Evolutionary conservation across 2,329 filamentous ascomycete species (phyloP), one percentile per base, ranked within the genome.

Genomic region (Aspergillus ustus): DNA sequence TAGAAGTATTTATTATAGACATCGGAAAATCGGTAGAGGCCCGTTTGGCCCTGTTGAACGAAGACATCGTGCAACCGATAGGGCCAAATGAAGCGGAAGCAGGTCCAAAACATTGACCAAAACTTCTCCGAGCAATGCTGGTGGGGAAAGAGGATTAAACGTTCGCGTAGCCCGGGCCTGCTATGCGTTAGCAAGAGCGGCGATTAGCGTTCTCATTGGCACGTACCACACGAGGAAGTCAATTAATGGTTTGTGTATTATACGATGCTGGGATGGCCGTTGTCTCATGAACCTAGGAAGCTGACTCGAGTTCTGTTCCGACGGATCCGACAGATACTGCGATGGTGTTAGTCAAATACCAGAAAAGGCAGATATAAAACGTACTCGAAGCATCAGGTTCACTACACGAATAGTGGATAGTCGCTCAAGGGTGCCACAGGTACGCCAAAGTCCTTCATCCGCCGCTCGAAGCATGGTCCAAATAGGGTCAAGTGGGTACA

Each of bases 201-300:
- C 3, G 4, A 50, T 25, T 25, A 22, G 19, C 2, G 11, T n/a
- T 6, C 28, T 20, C 7, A 3, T 34, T 9, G 15, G 29, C 22
- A 57, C 56, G 43, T 40, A 64, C 63, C 60, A 64, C 22, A 64
- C 60, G 17, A 62, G 44, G 17, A 64, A 60, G 25, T 64, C 60
- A 34, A 64, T 60, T 22, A 64, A 51, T 3, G 63, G 60, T 19
- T 64, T 62, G 40, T 64, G 63, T 15, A 64, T 50, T 7, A 64
- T 59, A 11, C 57, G 56, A 13, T 46, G 43, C 22, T 64, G 63
- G 3, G 60, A 64, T 4, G 63, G 60, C 9, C 57, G 53, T 25
- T 60, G 60, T 22, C 60, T 49, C 62, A 62, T 64, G 11, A 60
- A 64, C 3, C 40, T 40, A 4, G 62, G 62, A 17, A 64, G 63